Base-by-base conservation (phyloP, 371 early-diverging fungal genomes). In the Mortierella sp. region DNA sequence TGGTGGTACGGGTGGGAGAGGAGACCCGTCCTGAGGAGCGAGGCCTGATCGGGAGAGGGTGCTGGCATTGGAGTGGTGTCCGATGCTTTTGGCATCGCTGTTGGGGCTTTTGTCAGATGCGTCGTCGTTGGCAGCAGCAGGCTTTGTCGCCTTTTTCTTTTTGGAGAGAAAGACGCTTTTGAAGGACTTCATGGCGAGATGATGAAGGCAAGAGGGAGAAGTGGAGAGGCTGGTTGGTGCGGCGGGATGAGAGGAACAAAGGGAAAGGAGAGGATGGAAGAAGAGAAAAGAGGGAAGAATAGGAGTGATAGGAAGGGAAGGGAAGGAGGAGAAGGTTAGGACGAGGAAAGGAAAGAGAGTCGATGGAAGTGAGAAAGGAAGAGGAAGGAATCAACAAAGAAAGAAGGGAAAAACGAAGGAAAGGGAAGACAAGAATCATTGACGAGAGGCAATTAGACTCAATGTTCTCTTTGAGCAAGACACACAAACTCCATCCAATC, bases 21-120 rank as follows among this genome's bases (percentile, higher is more conserved):
- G 41, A n/a, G 72, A 29, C 5, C 16, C 52, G 3, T 24, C 24
- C 22, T 55, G 34, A 29, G 53, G 53, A 0, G 68, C 4, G 41
- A 31, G 34, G 10, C 68, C 76, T 22, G 72, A 37, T 44, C 76
- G 79, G 14, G 65, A 72, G 68, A 55, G 16, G 11, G 73, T 71
- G 61, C 80, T 80, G 40, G 73, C 80, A 39, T 65, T 76, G 2
- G 80, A 75, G 37, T 78, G 73, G 10, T 48, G 68, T 1, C 78
- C 55, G 31, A 71, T n/a, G 22, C 48, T 40, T 34, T 41, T 58
- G n/a, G 52, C 39, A 2, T 68, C 29, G 66, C 64, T 41, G 66
- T 19, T 65, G 24, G 48, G 58, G 65, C 52, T 45, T 61, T 29
- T 55, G 31, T 50, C 52, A 10, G 43, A 19, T 43, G 44, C 47